Base-by-base conservation (phyloP, 176 grass and related monocot species). In the Oryza glumipatula region DNA sequence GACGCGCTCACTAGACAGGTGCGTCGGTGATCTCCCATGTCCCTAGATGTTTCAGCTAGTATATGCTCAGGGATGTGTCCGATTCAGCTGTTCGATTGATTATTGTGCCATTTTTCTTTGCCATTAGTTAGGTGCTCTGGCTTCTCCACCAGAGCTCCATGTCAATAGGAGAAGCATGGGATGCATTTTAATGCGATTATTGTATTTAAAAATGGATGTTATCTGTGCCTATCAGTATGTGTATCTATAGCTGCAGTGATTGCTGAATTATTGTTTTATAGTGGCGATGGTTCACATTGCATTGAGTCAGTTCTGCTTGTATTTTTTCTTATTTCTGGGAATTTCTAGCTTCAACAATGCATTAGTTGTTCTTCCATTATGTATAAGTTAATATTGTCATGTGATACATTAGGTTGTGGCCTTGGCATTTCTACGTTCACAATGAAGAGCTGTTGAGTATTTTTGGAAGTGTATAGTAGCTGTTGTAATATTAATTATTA, bases 1-100 rank as follows among this genome's bases (percentile, higher is more conserved):
- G 84, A 94, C 1, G 90, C 76, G 65, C 90, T 94, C 76, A 47
- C 66, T 48, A 72, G 76, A 41, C 87, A 94, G 92, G 92, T 94
- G 52, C 33, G 84, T 58, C 36, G 63, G 46, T 72, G 36, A 76
- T 80, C 38, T 77, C 51, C 10, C n/a, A n/a, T 79, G 32, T 49
- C 16, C 69, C 1, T 58, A n/a, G 23, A 51, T 43, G 4, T 61
- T 47, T 52, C 38, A 65, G 13, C 63, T 49, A 46, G 33, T 14
- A 46, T 68, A 46, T 51, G 39, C 48, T 41, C 11, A 39, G 7
- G 12, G 76, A 47, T 36, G 52, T 48, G 45, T 73, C 22, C 33
- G 70, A 41, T 67, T 83, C 17, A 21, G 19, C 54, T 58, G 17
- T 17, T 58, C 54, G 21, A 58, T 17, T n/a, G 58, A 26, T 19